Conservation (phyloP, 202 grass and related monocot species). For the Zizania palustris region DNA sequence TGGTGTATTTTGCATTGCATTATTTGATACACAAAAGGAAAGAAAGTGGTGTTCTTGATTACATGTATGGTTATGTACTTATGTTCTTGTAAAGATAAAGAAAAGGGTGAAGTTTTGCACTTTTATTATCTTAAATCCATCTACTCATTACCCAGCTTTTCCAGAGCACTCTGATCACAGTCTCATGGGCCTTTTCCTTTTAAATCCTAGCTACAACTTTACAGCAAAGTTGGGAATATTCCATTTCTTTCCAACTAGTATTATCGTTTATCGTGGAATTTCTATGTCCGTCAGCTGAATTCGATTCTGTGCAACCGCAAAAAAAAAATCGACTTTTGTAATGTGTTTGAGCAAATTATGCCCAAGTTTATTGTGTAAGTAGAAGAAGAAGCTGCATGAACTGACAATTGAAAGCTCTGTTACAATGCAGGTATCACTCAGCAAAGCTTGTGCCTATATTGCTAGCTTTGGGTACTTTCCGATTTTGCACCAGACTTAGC, state of each 20-base stretch:
- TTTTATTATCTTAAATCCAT: slow-evolving; percentile 17
- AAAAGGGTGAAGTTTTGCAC: slow-evolving; percentile 6
- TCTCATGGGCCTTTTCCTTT: slow-evolving; percentile 8
- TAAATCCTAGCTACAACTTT: slow-evolving; percentile 33
- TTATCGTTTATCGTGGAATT: not conserved
- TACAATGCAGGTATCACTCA: not conserved
- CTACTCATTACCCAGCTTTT: slow-evolving; percentile 39
- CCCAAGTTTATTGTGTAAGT: not conserved
- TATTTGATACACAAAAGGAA: slow-evolving; percentile 24
- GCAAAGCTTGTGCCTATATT: not conserved
- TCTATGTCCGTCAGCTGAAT: not conserved
- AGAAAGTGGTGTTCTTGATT: slow-evolving; percentile 16
- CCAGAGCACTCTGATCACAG: not conserved
- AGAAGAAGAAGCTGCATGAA: not conserved
- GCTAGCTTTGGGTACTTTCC: not conserved
- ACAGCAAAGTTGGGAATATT: slow-evolving; percentile 48
- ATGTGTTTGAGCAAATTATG: no score
- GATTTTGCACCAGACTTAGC: not conserved
- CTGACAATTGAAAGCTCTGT: not conserved
- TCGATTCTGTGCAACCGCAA: no score
- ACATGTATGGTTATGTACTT: slow-evolving; percentile 7
- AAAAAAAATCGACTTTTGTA: no score
- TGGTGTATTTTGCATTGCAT: not conserved
- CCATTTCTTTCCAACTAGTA: slow-evolving; percentile 18
- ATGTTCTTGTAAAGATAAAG: slow-evolving; percentile 3